Evolutionary conservation across 2,329 filamentous ascomycete species (phyloP).

Genomic region (Gnomoniopsis sp.): DNA sequence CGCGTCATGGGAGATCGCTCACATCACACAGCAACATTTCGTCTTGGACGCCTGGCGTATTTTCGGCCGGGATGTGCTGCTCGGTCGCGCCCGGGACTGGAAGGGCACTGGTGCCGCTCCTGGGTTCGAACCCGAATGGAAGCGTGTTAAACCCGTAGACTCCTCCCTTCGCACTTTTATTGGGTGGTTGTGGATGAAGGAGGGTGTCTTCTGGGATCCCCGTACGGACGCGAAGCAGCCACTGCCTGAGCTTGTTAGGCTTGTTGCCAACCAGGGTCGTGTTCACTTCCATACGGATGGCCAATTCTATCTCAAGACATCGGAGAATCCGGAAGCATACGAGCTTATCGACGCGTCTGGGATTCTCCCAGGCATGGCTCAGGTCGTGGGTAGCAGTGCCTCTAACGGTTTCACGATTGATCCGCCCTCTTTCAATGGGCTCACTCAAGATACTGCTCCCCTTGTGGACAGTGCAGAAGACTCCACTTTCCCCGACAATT

Average conservation of each 20-base stretch:
- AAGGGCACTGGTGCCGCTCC: slow-evolving; percentile 51
- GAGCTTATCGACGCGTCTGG: not conserved
- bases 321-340: not conserved
- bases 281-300: slow-evolving; percentile 54
- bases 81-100: slow-evolving; percentile 64
- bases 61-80: slow-evolving; percentile 78
- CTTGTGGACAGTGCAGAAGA: no score
- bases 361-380: no score
- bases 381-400: no score
- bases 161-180: slow-evolving; percentile 88
- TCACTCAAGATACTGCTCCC: no score
- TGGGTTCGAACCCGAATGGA: slow-evolving; percentile 83
- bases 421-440: no score
- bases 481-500: no score
- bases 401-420: no score
- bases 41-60: slow-evolving; percentile 90
- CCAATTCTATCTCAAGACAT: slow-evolving; percentile 39
- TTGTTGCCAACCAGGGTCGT: slow-evolving; percentile 54
- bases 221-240: slow-evolving; percentile 60
- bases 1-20: slow-evolving; percentile 76
- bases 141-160: slow-evolving; percentile 75
- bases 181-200: slow-evolving; percentile 67
- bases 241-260: slow-evolving; percentile 50
- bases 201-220: slow-evolving; percentile 80
- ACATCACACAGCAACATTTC: slow-evolving; percentile 79